phyloP scores from a whole-genome alignment of 345 rosid species.

The Eucalyptus dawsonii region DNA sequence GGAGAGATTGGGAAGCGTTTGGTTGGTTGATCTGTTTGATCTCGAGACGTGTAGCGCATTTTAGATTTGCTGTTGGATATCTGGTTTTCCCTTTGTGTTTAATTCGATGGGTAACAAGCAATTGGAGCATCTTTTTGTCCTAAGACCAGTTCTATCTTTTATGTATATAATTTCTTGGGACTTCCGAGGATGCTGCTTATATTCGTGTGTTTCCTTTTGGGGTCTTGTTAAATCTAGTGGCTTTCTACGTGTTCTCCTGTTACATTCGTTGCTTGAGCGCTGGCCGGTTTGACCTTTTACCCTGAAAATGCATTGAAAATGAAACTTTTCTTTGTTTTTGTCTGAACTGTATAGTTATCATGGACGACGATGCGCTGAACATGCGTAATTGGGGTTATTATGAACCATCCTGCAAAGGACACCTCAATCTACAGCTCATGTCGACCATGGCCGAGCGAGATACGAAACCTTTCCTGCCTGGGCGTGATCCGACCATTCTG shows the following conservation, averaged over 20 bases:
- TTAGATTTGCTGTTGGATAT: background rate
- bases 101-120: background rate
- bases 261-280: background rate
- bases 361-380: constrained; percentile 70
- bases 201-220: background rate
- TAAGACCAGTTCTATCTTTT: background rate
- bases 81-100: background rate
- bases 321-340: background rate
- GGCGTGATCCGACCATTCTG: constrained; percentile 55
- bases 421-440: constrained; percentile 76
- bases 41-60: background rate
- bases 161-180: background rate
- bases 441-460: constrained; percentile 59
- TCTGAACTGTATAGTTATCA: constrained; percentile 30
- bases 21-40: background rate
- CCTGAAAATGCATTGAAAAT: background rate
- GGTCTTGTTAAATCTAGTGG: background rate
- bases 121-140: background rate
- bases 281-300: background rate
- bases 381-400: constrained; percentile 87
- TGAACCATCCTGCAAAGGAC: constrained; percentile 62
- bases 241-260: background rate
- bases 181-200: background rate
- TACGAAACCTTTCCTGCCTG: constrained; percentile 53
- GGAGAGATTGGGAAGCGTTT: background rate